Percentiles rank a stretch among this genome's conserved stretches.
Conservation (phyloP, 2,329 filamentous ascomycete genomes). For the Geoglossum cookeanum region DNA sequence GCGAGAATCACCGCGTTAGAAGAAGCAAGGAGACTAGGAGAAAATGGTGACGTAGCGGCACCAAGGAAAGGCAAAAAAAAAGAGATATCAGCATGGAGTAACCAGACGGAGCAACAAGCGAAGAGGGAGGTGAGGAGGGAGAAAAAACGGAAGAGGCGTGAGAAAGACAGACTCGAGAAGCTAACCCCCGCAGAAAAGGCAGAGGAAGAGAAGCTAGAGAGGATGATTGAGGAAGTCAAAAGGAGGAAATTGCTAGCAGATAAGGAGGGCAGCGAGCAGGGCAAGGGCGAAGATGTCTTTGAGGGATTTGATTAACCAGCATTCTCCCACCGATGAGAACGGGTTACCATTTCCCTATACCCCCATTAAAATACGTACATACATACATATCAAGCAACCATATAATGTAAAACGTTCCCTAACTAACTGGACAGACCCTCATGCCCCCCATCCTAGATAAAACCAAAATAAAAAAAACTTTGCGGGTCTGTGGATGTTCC, state of each 20-base stretch:
- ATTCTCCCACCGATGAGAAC: background rate
- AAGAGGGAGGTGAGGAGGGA: slow-evolving; percentile 41
- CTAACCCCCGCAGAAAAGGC: slow-evolving; percentile 54
- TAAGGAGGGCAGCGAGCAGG: slow-evolving; percentile 20
- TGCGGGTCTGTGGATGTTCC: too few species aligned
- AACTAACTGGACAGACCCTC: too few species aligned
- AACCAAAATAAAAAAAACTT: too few species aligned
- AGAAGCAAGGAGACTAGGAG: slow-evolving; percentile 19
- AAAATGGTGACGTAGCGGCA: slow-evolving; percentile 17
- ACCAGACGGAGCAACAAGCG: slow-evolving; percentile 46
- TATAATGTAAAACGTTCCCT: too few species aligned
- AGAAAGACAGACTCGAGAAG: slow-evolving; percentile 40
- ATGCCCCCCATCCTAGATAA: too few species aligned
- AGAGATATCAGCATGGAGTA: slow-evolving; percentile 53
- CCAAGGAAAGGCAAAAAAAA: slow-evolving; percentile 34
- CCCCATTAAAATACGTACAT: background rate
- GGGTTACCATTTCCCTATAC: background rate
- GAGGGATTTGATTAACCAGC: slow-evolving; percentile 16
- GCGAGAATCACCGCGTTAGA: slow-evolving; percentile 31
- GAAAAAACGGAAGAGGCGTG: slow-evolving; percentile 42
- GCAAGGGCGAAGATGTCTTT: slow-evolving; percentile 16
- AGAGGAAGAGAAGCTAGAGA: slow-evolving; percentile 41
- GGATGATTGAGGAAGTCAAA: slow-evolving; percentile 45
- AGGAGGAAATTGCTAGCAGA: slow-evolving; percentile 28
- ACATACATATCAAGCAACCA: too few species aligned